These are phyloP conservation scores for Phytophthora lateralis DNA, from an alignment of 352 stramenopile species.

Conservation along the genomic window DNA sequence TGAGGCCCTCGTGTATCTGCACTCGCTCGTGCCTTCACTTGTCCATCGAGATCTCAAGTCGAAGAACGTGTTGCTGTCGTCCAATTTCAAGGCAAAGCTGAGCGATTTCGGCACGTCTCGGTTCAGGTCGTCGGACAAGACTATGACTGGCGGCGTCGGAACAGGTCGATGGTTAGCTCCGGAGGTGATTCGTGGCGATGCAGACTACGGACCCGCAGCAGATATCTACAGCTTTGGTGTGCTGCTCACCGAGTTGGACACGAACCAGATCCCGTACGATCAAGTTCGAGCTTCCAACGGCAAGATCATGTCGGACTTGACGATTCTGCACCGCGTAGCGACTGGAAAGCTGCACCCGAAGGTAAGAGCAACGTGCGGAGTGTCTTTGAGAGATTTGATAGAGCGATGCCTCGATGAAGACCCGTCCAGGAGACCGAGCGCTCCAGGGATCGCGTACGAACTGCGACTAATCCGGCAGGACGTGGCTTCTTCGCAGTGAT, in stretches of 20 bases:
- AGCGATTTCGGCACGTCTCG: conserved; percentile 52
- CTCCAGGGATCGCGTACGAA: conserved; percentile 32
- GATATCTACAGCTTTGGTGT: conserved; percentile 62
- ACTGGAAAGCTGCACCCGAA: conserved; percentile 34
- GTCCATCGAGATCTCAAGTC: conserved; percentile 56
- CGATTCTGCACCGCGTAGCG: conserved; percentile 43
- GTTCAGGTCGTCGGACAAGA: conserved; percentile 42
- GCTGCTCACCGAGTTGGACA: conserved; percentile 53
- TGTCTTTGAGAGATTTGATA: conserved; percentile 36
- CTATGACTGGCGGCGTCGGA: conserved; percentile 39
- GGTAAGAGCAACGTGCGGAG: conserved; percentile 13
- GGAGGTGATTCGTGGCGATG: conserved; percentile 44
- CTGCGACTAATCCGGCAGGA: conserved; percentile 39
- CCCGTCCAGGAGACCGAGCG: conserved; percentile 23
- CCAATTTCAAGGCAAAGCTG: conserved; percentile 38
- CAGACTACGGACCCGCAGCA: conserved; percentile 29
- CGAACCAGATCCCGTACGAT: conserved; percentile 52
- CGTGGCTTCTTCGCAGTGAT: conserved; percentile 1
- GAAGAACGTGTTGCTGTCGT: conserved; percentile 49
- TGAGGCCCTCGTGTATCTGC: conserved; percentile 48
- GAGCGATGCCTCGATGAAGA: conserved; percentile 39
- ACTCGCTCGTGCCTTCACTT: conserved; percentile 36
- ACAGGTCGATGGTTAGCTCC: conserved; percentile 51
- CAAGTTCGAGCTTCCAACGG: conserved; percentile 20
- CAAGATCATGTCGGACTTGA: conserved; percentile 37